These are phyloP conservation scores for Mastigamoeba balamuthi DNA, from an alignment of 78 protist genomes.

Conservation along the genomic window DNA sequence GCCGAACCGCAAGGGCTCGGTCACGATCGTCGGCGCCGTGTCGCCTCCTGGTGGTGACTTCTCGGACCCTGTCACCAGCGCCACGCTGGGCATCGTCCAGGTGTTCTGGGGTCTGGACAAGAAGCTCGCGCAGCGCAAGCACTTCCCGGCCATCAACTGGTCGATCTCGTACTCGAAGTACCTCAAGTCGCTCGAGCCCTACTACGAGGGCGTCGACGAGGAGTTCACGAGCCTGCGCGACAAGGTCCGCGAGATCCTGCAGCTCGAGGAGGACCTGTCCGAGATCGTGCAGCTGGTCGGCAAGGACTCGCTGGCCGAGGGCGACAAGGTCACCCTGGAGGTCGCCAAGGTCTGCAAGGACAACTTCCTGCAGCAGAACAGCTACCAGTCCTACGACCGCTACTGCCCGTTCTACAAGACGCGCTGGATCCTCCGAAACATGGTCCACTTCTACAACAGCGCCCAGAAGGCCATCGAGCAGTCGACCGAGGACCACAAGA, in stretches of 20 bases:
- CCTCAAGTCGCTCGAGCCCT: constrained; percentile 73
- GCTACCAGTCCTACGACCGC: constrained; percentile 85
- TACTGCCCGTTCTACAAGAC: constrained; percentile 99
- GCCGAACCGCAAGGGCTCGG: constrained; percentile 94
- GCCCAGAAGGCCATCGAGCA: constrained; percentile 67
- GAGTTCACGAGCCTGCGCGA: constrained; percentile 76
- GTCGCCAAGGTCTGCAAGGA: constrained; percentile 94
- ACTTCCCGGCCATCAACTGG: constrained; percentile 99
- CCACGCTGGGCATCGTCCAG: constrained; percentile 98
- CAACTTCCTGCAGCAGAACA: constrained; percentile 96
- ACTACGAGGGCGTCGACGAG: constrained; percentile 72
- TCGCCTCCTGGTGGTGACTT: constrained; percentile 99
- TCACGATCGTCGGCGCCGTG: constrained; percentile 99
- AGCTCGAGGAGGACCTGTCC: constrained; percentile 90
- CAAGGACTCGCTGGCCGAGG: constrained; percentile 97
- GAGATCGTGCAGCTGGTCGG: constrained; percentile 99
- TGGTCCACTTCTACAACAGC: constrained; percentile 72
- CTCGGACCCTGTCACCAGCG: constrained; percentile 97
- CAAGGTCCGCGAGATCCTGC: constrained; percentile 77
- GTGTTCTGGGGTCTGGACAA: constrained; percentile 99
- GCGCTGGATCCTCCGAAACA: constrained; percentile 88
- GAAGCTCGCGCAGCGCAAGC: constrained; percentile 99
- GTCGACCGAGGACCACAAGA: constrained; percentile 57
- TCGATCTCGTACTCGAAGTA: constrained; percentile 86
- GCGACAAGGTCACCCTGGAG: constrained; percentile 92